Evolutionary conservation across 176 grass and related monocot genomes (phyloP).

Genomic region (Leersia perrieri): DNA sequence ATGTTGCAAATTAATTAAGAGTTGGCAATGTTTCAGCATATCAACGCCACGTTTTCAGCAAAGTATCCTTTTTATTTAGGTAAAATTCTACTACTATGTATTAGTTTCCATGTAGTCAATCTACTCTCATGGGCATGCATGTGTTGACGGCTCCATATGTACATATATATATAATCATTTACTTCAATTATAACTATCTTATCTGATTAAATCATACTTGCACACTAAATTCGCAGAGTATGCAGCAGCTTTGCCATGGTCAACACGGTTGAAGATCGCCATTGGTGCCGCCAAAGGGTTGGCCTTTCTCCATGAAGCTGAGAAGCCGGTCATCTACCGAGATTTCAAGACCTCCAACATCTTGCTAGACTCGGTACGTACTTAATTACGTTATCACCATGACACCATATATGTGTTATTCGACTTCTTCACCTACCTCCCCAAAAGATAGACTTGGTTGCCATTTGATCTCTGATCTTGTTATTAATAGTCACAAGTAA

Average conservation of each 20-base stretch:
- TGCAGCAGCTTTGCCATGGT: constrained; percentile 74
- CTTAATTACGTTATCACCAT: not conserved
- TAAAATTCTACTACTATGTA: not conserved
- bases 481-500: not conserved
- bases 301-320: constrained; percentile 82
- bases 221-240: constrained; percentile 45
- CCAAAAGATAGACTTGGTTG: not conserved
- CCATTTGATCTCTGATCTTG: not conserved
- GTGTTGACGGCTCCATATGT: not conserved
- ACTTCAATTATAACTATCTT: not conserved
- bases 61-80: not conserved
- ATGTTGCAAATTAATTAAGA: not conserved
- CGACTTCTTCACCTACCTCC: constrained; percentile 4
- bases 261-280: constrained; percentile 88
- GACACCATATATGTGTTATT: not conserved
- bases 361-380: constrained; percentile 78
- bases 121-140: not conserved
- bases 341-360: constrained; percentile 99
- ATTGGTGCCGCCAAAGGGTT: constrained; percentile 80
- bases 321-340: constrained; percentile 89
- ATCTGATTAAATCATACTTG: not conserved
- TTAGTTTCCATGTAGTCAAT: no score
- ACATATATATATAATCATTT: not conserved
- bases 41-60: no score
- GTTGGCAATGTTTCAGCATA: not conserved